These are phyloP conservation scores for Orbilia quercus DNA, from an alignment of 2,329 filamentous ascomycete genomes.

Conservation along the genomic window DNA sequence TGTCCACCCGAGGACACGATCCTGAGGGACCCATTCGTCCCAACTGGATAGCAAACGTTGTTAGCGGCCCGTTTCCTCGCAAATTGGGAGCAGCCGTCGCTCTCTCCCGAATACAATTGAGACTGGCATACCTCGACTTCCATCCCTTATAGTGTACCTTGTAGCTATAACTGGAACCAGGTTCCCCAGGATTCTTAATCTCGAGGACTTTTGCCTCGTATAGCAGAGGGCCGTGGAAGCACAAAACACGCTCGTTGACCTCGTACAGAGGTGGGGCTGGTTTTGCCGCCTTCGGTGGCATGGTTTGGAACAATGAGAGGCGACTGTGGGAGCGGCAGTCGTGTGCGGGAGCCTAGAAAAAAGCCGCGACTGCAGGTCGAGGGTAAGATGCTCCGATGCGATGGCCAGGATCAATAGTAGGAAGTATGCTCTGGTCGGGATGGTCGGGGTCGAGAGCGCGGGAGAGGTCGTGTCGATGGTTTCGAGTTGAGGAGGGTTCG, in stretches of 20 bases:
- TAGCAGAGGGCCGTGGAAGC: conserved; percentile 95
- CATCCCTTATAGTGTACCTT: conserved; percentile 98
- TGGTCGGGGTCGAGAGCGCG: not conserved
- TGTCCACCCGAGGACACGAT: conserved; percentile 91
- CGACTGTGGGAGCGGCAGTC: not conserved
- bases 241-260: conserved; percentile 91
- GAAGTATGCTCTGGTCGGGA: not conserved
- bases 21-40: conserved; percentile 97
- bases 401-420: not conserved
- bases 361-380: not conserved
- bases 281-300: conserved; percentile 63
- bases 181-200: conserved; percentile 69
- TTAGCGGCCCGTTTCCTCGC: conserved; percentile 7
- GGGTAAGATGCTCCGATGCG: not conserved
- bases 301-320: not conserved
- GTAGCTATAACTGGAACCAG: conserved; percentile 73
- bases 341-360: not conserved
- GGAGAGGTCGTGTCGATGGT: conserved; percentile 41
- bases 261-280: conserved; percentile 67
- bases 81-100: not conserved
- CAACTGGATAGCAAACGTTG: conserved; percentile 69
- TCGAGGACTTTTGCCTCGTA: conserved; percentile 98
- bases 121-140: conserved; percentile 78
- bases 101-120: conserved; percentile 6
- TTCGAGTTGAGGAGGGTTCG: conserved; percentile 7